Conservation (phyloP, 192 early-diverging fungal genomes). For the Jimgerdemannia lactiflua region DNA sequence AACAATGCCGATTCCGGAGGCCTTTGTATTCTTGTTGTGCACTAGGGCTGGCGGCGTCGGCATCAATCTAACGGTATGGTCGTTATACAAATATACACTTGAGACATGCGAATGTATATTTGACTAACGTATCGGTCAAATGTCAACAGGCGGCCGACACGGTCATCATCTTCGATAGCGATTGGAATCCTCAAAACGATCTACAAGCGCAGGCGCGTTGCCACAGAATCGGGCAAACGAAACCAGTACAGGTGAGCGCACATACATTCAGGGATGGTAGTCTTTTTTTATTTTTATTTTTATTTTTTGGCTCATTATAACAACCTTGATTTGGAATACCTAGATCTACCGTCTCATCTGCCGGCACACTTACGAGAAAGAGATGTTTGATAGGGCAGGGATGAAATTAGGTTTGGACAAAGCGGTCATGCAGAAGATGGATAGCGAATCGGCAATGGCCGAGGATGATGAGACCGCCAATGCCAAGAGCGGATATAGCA, state of each 20-base stretch:
- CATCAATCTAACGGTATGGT: slow-evolving; percentile 70
- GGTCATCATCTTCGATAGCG: slow-evolving; percentile 82
- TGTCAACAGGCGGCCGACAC: slow-evolving; percentile 68
- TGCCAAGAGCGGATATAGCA: slow-evolving; percentile 55
- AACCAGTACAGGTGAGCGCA: slow-evolving; percentile 59
- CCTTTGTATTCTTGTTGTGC: slow-evolving; percentile 85
- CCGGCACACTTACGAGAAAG: slow-evolving; percentile 82
- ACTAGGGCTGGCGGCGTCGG: slow-evolving; percentile 87
- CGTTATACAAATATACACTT: neutral
- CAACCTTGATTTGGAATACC: slow-evolving; percentile 21
- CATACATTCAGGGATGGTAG: neutral
- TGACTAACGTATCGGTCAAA: neutral
- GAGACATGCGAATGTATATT: neutral
- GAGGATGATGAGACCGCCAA: slow-evolving; percentile 42
- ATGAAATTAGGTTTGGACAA: slow-evolving; percentile 83
- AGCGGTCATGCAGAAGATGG: slow-evolving; percentile 75
- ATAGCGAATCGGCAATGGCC: slow-evolving; percentile 42
- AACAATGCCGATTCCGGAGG: slow-evolving; percentile 56
- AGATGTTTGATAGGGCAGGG: slow-evolving; percentile 88
- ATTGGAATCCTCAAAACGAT: slow-evolving; percentile 93
- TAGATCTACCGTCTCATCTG: slow-evolving; percentile 69
- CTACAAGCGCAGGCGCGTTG: slow-evolving; percentile 80
- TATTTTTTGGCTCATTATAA: neutral
- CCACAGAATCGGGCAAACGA: slow-evolving; percentile 89
- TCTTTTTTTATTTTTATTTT: neutral